Percentiles rank a stretch among this genome's conserved stretches.
Evolutionary conservation across 176 grass and related monocot species (phyloP).

Genomic region (Oryza longistaminata): DNA sequence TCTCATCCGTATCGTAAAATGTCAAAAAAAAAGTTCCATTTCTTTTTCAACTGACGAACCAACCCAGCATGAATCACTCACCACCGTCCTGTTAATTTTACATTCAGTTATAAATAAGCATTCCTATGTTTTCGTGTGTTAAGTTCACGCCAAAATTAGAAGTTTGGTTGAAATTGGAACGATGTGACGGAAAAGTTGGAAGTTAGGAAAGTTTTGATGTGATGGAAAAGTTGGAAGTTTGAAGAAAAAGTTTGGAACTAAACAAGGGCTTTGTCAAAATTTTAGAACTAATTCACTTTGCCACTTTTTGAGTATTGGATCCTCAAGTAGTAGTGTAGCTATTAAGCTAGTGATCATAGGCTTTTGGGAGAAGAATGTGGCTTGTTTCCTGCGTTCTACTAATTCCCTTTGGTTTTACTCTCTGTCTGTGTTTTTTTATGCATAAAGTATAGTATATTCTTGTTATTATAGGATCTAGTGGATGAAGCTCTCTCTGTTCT

Average conservation of each 20-base stretch:
- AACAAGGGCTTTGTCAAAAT: not conserved
- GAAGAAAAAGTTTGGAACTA: no score
- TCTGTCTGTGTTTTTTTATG: not conserved
- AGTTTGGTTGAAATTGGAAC: no score
- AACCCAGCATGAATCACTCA: not conserved
- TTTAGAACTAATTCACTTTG: not conserved
- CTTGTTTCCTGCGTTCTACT: constrained; percentile 18
- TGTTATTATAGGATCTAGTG: constrained; percentile 36
- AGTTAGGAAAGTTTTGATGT: no score
- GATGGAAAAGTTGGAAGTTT: no score
- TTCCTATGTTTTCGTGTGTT: no score
- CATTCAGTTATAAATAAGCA: no score
- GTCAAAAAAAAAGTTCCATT: no score
- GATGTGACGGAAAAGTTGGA: no score
- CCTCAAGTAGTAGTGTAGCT: not conserved
- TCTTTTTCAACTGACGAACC: not conserved
- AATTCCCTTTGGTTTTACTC: not conserved
- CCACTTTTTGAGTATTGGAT: not conserved
- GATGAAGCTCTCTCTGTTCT: constrained; percentile 19
- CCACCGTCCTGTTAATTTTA: not conserved
- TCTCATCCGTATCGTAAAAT: not conserved
- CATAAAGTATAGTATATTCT: not conserved
- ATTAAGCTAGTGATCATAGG: constrained; percentile 22
- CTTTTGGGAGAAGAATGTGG: constrained; percentile 47
- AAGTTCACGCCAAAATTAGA: no score